Evolutionary conservation across 139 green algal species (phyloP).

Genomic region (Chlamydomonas sp.): DNA sequence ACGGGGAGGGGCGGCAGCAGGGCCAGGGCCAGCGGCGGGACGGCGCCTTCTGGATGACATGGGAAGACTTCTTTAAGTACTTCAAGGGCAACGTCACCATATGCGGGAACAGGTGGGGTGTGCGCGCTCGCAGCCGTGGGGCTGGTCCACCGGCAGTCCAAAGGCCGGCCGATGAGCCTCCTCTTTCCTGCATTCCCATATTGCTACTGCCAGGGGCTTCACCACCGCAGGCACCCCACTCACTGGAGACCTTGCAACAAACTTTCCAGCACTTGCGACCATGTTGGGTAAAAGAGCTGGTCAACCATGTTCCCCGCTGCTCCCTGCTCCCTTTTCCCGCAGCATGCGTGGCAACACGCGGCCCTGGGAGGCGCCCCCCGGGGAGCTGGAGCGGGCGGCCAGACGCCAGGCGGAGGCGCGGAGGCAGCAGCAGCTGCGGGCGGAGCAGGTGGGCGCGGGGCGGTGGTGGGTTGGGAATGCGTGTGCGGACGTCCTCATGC

Average conservation of each 20-base stretch:
- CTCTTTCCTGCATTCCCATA: too few relatives aligned
- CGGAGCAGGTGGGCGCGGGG: conserved; percentile 9
- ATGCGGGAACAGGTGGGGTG: conserved; percentile 24
- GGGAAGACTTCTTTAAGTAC: conserved; percentile 12
- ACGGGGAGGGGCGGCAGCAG: background rate
- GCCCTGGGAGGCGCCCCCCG: background rate
- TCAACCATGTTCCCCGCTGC: too few relatives aligned
- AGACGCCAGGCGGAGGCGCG: conserved; percentile 11
- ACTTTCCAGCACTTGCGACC: too few relatives aligned
- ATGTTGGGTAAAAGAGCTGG: too few relatives aligned
- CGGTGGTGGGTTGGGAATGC: background rate
- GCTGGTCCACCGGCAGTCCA: too few relatives aligned
- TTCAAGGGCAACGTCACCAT: conserved; percentile 3
- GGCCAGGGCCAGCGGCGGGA: background rate
- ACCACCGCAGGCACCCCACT: too few relatives aligned
- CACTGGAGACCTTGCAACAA: too few relatives aligned
- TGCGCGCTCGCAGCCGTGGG: too few relatives aligned
- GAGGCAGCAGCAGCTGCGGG: conserved; percentile 12
- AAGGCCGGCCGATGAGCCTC: too few relatives aligned
- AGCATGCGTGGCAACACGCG: conserved; percentile 12
- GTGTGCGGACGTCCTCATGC: too few relatives aligned
- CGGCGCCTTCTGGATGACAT: conserved; percentile 33
- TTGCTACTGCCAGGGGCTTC: too few relatives aligned
- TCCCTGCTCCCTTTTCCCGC: background rate
- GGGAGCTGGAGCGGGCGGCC: background rate